Percentiles rank a stretch among this genome's conserved stretches.
Evolutionary conservation across 768 basidiomycete genomes (phyloP).

Genomic region (Xerocomus brunneocitrinus): DNA sequence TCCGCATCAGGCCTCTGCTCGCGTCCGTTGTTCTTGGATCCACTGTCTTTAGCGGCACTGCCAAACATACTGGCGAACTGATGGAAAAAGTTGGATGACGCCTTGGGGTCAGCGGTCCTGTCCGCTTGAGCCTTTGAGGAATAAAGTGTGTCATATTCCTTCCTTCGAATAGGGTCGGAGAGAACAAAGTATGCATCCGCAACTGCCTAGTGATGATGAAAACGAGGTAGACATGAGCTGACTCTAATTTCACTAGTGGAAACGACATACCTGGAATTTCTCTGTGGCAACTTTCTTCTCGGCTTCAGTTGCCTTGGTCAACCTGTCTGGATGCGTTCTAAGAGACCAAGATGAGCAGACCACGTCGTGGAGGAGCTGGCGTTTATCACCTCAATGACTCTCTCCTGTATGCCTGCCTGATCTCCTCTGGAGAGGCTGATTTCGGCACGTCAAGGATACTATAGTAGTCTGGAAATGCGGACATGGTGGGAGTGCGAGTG

Average conservation of each 20-base stretch:
- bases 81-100: constrained; percentile 71
- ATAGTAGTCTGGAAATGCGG: constrained; percentile 80
- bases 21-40: constrained; percentile 31
- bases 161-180: constrained; percentile 67
- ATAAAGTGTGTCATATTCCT: constrained; percentile 69
- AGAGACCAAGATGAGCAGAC: constrained; percentile 15
- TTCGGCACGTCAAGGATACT: constrained; percentile 50
- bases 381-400: constrained; percentile 62
- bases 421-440: constrained; percentile 62
- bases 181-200: constrained; percentile 95
- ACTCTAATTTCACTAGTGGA: constrained; percentile 20
- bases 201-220: constrained; percentile 45
- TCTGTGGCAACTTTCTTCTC: constrained; percentile 78
- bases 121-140: constrained; percentile 47
- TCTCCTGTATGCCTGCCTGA: constrained; percentile 73
- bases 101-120: constrained; percentile 56
- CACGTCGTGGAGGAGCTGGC: not conserved
- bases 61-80: constrained; percentile 74
- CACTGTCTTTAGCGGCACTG: constrained; percentile 27
- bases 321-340: constrained; percentile 87
- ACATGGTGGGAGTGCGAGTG: constrained; percentile 43
- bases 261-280: constrained; percentile 64
- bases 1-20: constrained; percentile 67
- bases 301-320: constrained; percentile 61
- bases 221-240: not conserved